Conservation (phyloP, 2,329 filamentous ascomycete genomes). For the Fusarium xylarioides region DNA sequence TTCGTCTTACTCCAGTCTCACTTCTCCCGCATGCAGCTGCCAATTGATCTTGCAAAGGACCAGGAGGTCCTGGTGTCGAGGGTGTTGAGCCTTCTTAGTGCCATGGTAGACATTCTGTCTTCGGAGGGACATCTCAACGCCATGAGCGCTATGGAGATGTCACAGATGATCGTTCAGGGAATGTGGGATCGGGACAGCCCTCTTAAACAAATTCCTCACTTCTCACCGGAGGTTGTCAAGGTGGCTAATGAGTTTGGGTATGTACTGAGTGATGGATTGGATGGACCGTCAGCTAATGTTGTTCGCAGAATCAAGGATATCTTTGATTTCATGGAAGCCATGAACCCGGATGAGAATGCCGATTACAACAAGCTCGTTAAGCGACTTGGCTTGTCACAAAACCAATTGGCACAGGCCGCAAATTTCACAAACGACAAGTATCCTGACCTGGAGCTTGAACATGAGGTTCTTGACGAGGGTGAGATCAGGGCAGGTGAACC, state of each 20-base stretch:
- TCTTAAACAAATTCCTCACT: conserved; percentile 97
- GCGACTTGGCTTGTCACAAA: conserved; percentile 79
- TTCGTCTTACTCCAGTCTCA: conserved; percentile 98
- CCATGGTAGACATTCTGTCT: conserved; percentile 92
- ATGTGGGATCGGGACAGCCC: conserved; percentile 99
- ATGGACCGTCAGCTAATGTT: conserved; percentile 44
- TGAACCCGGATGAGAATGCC: conserved; percentile 93
- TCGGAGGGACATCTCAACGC: conserved; percentile 97
- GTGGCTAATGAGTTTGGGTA: conserved; percentile 82
- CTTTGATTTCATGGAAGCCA: conserved; percentile 98
- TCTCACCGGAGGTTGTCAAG: conserved; percentile 83
- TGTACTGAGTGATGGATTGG: conserved; percentile 39
- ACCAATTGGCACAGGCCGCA: conserved; percentile 87
- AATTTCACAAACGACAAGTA: conserved; percentile 97
- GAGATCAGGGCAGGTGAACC: conserved; percentile 82
- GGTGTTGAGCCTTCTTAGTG: conserved; percentile 86
- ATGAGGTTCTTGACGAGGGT: conserved; percentile 83
- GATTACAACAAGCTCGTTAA: conserved; percentile 82
- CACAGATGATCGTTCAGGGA: conserved; percentile 97
- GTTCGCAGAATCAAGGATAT: conserved; percentile 81
- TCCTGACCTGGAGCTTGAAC: conserved; percentile 91
- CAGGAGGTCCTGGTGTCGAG: conserved; percentile 89
- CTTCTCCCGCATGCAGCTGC: conserved; percentile 96
- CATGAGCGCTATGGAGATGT: conserved; percentile 99
- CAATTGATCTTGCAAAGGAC: conserved; percentile 94